phyloP scores from a whole-genome alignment of 768 basidiomycete species.

The Suillus fuscotomentosus region DNA sequence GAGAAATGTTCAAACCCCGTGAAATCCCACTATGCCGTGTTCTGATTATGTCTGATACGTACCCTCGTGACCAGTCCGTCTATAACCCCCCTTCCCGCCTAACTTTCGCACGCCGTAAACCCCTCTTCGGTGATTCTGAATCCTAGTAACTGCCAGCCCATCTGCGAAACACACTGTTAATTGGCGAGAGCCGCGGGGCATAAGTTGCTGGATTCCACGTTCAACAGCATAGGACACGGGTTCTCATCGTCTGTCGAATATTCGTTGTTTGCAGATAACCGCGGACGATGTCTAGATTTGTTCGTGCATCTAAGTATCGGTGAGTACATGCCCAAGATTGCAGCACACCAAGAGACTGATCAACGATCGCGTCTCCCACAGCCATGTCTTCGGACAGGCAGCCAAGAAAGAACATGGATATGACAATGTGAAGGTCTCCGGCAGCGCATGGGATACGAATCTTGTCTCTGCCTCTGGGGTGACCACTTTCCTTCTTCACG shows the following conservation, averaged over 20 bases:
- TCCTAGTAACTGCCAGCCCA: background rate
- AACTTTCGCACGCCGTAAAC: background rate
- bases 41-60: no score
- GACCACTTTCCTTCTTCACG: slow-evolving; percentile 26
- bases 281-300: slow-evolving; percentile 75
- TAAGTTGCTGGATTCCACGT: background rate
- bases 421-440: slow-evolving; percentile 84
- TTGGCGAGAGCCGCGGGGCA: background rate
- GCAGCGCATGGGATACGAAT: slow-evolving; percentile 96
- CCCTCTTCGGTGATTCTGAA: background rate
- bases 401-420: slow-evolving; percentile 80
- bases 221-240: background rate
- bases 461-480: slow-evolving; percentile 83
- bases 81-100: no score
- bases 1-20: no score
- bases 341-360: slow-evolving; percentile 6
- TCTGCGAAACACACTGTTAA: background rate
- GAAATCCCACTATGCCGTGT: no score
- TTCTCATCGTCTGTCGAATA: background rate
- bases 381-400: slow-evolving; percentile 90
- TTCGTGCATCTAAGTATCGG: slow-evolving; percentile 86
- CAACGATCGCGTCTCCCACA: slow-evolving; percentile 26
- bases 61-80: no score
- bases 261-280: slow-evolving; percentile 1
- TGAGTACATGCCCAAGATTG: slow-evolving; percentile 33